Evolutionary conservation across 495 filamentous ascomycete genomes (phyloP), one percentile per base, ranked within the genome.

Genomic region (Mycothermus thermophilus): DNA sequence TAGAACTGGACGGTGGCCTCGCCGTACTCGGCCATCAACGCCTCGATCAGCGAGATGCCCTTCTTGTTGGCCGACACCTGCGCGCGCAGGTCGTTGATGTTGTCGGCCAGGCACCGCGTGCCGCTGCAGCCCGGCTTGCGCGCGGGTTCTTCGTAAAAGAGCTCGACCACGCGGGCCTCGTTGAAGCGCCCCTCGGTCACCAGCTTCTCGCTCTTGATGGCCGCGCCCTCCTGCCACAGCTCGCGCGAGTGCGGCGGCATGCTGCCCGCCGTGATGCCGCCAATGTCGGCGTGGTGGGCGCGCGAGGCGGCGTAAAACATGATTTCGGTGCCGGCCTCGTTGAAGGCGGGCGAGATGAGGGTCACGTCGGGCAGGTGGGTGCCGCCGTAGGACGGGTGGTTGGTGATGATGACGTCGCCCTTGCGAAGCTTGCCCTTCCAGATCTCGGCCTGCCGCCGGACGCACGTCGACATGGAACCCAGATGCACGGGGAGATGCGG

Each of bases 1-100:
- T 97, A 97, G 56, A 88, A 88, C 48, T 93, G 80, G 3, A 97
- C 90, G 0, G 85, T 85, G 3, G 80, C 71, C 42, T 88, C 81
- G 17, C 85, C 82, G 44, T 96, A 97, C 39, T 96, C 90, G 14
- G 72, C 67, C 41, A 97, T 93, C 1, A 97, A 64, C 0, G 67
- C 62, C 36, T 76, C 75, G 41, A 97, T 97, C 15, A 97, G 70
- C 17, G 75, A 83, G 41, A 97, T 95, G 18, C 90, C 90, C 37
- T 93, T 93, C 45, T 92, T 83, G 55, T 97, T 96, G 12, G 88
- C 86, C 0, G 90, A 88, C 16, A 96, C 80, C 48, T 96, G 92
- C 0, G 90, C 90, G 55, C 93, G 90, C 19, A 97, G 72, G 54
- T 97, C 90, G 35, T 92, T 94, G 49, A 97, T 63, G 50, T 97